Evolutionary conservation across 176 grass and related monocot species (phyloP).

Genomic region (Saccharum spontaneum): DNA sequence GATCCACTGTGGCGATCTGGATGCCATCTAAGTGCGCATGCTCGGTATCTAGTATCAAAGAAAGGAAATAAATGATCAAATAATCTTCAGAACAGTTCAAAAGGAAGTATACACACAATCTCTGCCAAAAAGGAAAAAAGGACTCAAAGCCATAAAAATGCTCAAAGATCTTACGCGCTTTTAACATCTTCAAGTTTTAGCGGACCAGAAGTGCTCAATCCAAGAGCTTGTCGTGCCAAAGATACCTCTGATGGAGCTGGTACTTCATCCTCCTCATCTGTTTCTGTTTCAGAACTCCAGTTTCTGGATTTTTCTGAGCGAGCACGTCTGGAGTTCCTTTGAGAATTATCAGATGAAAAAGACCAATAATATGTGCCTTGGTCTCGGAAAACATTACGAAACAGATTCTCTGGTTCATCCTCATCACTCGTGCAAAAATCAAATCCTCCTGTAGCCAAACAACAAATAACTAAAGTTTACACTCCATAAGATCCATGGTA

Average conservation of each 20-base stretch:
- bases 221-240: conserved; percentile 71
- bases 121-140: not conserved
- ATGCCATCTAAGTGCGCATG: conserved; percentile 92
- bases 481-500: not conserved
- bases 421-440: conserved; percentile 71
- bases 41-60: conserved; percentile 65
- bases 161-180: conserved; percentile 70
- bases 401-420: conserved; percentile 64
- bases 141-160: conserved; percentile 14
- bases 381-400: conserved; percentile 53
- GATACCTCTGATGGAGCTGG: conserved; percentile 36
- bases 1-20: conserved; percentile 86
- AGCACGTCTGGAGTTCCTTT: conserved; percentile 19
- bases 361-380: conserved; percentile 73
- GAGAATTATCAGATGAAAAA: conserved; percentile 59
- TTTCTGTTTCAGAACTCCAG: conserved; percentile 67
- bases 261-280: conserved; percentile 54
- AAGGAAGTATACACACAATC: conserved; percentile 10
- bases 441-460: conserved; percentile 39
- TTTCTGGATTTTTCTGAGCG: conserved; percentile 48
- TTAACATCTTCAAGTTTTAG: conserved; percentile 96
- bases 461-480: conserved; percentile 24
- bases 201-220: conserved; percentile 68
- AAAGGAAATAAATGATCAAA: conserved; percentile 31
- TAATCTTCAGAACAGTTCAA: not conserved